Base-by-base conservation (phyloP, 2,329 filamentous ascomycete genomes). In the Teratosphaeria pseudoeucalypti region DNA sequence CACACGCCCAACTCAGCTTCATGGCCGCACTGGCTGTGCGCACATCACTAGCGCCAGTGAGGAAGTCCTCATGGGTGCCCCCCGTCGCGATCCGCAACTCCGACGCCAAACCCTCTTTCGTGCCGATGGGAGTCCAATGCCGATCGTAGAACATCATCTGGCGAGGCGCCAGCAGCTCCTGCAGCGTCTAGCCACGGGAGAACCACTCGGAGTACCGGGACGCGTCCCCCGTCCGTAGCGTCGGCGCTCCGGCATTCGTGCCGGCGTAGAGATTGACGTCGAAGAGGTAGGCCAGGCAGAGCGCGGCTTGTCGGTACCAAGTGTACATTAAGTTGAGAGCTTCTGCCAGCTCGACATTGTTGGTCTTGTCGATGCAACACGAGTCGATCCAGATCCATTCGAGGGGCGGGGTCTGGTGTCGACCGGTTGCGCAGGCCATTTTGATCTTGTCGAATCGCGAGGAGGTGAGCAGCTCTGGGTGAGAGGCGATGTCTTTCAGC, bases 221-320 rank as follows among this genome's bases (percentile, higher is more conserved):
- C 11, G 37, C 37, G 37, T 43, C 37, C 16, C 1, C 37, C 37
- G 37, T 43, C 9, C 37, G 11, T 10, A 43, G 37, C 6, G 12
- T 14, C 16, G 37, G 37, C 37, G 3, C 37, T 6, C 37, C 37
- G 11, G 12, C 37, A 16, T 43, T 43, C 12, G 37, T 43, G 37
- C 37, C 37, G 11, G 37, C 37, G 37, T 43, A 43, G 9, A 43
- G 37, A 43, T 43, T 43, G 37, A 73, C 69, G 58, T 71, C 70
- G 3, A 55, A 54, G 12, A 74, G 64, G 54, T 66, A 74, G 14
- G 64, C 72, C 58, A 73, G 74, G 61, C 73, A 75, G 10, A 68
- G 62, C 11, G 58, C 52, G 1, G 72, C 67, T 6, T 66, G 58
- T 10, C 62, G 57, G 59, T 75, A 75, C 70, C 72, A 75, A 19